A percentile compares a stretch with the other conserved stretches of the same genome.
phyloP scores from a whole-genome alignment of 345 rosid species.

The Salix exigua region DNA sequence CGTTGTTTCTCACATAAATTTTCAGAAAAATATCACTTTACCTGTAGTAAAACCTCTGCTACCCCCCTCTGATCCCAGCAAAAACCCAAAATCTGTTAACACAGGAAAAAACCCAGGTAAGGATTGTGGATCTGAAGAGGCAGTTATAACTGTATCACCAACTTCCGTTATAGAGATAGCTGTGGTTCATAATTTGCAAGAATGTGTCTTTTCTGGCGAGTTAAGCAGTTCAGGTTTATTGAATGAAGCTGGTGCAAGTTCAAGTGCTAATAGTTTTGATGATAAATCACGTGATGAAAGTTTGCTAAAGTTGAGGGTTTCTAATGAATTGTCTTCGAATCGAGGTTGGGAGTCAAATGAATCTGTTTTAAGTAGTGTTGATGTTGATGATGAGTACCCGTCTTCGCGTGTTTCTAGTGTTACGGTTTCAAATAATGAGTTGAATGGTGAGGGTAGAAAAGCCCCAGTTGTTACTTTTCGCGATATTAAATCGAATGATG shows the following conservation, averaged over 20 bases:
- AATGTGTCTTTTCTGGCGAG: constrained; percentile 54
- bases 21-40: constrained; percentile 48
- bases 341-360: constrained; percentile 81
- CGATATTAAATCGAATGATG: constrained; percentile 64
- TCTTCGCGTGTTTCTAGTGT: constrained; percentile 67
- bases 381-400: constrained; percentile 55
- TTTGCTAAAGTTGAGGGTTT: constrained; percentile 38
- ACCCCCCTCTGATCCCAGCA: constrained; percentile 37
- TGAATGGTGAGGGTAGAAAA: constrained; percentile 44
- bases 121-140: constrained; percentile 9
- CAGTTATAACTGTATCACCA: constrained; percentile 37
- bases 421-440: constrained; percentile 38
- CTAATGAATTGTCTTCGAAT: constrained; percentile 39
- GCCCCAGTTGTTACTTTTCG: constrained; percentile 65
- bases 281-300: constrained; percentile 46
- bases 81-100: constrained; percentile 32
- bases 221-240: constrained; percentile 52
- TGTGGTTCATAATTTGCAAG: constrained; percentile 23
- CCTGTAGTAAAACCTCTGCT: constrained; percentile 84
- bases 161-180: constrained; percentile 41
- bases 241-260: constrained; percentile 36
- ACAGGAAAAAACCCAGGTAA: background rate
- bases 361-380: constrained; percentile 55
- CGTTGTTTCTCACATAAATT: constrained; percentile 65
- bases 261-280: constrained; percentile 48